Evolutionary conservation across 2,329 filamentous ascomycete genomes (phyloP), one percentile per base, ranked within the genome.

Genomic region (Pseudogymnoascus sp.): DNA sequence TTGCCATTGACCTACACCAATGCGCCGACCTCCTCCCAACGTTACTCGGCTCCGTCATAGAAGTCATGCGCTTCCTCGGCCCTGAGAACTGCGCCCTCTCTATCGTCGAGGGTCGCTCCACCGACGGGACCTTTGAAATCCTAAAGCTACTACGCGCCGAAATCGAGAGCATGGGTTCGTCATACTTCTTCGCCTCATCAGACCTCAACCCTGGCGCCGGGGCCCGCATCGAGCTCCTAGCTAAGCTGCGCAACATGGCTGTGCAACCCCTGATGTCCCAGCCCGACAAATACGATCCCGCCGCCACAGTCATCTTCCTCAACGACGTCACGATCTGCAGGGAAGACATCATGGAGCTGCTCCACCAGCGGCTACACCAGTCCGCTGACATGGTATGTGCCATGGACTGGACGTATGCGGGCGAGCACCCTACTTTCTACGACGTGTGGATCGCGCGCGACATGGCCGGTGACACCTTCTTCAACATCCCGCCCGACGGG

Each of bases 271-370:
- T 83, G 1, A 63, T 76, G 31, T 62, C 61, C 4, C 42, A 72
- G 2, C 26, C 65, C 2, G 63, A 67, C 0, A 63, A 38, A 0
- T 74, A 70, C 14, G 68, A 69, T 3, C 68, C 70, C 2, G 69
- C 78, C 16, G 74, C 79, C 1, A 78, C 77, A 3, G 70, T 83
- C 3, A 59, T 83, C 13, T 83, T 83, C 65, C 68, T 84, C 59
- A 82, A 84, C 70, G 80, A 84, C 65, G 78, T 85, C 11, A 78
- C 79, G 2, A 70, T 74, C 3, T 84, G 81, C 65, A 64, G 44
- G 56, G 81, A 85, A 40, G 83, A 86, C 65, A 77, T 86, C 14
- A 74, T 87, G 3, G 84, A 86, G 70, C 73, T 86, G 1, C 67
- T 79, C 0, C 75, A 81, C 66, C 82, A 86, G 70, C 78, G 75